Conservation (phyloP, 2,329 filamentous ascomycete species). For the Gnomoniopsis smithogilvyi region DNA sequence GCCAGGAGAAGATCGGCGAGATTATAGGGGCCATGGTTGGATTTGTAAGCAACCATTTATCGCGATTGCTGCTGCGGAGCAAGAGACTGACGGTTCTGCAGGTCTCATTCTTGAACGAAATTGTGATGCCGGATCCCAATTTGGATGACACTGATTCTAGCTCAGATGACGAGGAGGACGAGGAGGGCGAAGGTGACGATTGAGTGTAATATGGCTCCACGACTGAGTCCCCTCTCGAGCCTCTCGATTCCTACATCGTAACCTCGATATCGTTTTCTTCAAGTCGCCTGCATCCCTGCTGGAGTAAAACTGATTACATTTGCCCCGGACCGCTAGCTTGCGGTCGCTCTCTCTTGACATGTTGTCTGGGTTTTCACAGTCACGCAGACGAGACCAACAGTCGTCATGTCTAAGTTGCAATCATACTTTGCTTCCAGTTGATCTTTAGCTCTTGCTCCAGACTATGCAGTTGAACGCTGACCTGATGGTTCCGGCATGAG, state of each 20-base stretch:
- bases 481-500: too few relatives aligned
- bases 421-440: too few relatives aligned
- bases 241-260: background rate
- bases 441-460: too few relatives aligned
- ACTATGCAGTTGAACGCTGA: too few relatives aligned
- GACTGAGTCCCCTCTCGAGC: background rate
- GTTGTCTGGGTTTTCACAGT: too few relatives aligned
- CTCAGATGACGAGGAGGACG: conserved; percentile 39
- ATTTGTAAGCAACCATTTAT: conserved; percentile 63
- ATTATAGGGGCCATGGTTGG: conserved; percentile 68
- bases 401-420: too few relatives aligned
- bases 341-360: too few relatives aligned
- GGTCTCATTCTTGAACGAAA: conserved; percentile 68
- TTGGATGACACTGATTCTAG: conserved; percentile 46
- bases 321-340: too few relatives aligned
- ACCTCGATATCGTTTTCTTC: too few relatives aligned
- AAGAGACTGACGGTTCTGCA: background rate
- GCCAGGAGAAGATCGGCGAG: conserved; percentile 61
- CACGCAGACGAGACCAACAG: too few relatives aligned
- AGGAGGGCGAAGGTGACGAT: conserved; percentile 8
- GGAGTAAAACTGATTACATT: too few relatives aligned
- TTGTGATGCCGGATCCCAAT: conserved; percentile 68
- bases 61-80: conserved; percentile 12
- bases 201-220: background rate
- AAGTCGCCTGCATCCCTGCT: too few relatives aligned